Percentiles rank a stretch among this genome's conserved stretches.
Evolutionary conservation across 352 stramenopile species (phyloP).

Genomic region (Phytophthora pinifolia): DNA sequence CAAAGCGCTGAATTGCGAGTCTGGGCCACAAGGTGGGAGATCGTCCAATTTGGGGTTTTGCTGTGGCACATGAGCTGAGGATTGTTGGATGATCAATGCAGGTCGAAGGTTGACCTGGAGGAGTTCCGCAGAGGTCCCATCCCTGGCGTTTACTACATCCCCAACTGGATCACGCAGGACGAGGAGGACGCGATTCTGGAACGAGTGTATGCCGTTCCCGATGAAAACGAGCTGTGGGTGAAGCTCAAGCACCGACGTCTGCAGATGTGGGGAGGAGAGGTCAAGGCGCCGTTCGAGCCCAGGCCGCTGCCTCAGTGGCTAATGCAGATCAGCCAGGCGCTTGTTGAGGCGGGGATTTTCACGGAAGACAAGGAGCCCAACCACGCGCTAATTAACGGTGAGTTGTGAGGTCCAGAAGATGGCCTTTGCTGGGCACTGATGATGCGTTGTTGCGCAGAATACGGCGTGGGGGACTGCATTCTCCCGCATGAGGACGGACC

Average conservation of each 20-base stretch:
- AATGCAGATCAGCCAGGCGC: slow-evolving; percentile 43
- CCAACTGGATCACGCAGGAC: slow-evolving; percentile 57
- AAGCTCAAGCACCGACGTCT: slow-evolving; percentile 62
- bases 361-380: slow-evolving; percentile 49
- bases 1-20: slow-evolving; percentile 19
- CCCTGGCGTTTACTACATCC: slow-evolving; percentile 55
- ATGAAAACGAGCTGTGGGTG: slow-evolving; percentile 47
- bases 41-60: neutral
- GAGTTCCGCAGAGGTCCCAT: slow-evolving; percentile 40
- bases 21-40: slow-evolving; percentile 33
- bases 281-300: slow-evolving; percentile 49
- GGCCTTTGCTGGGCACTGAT: neutral
- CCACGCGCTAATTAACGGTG: slow-evolving; percentile 76
- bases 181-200: slow-evolving; percentile 62
- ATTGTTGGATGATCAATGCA: too few species aligned
- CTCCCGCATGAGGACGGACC: slow-evolving; percentile 72
- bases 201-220: slow-evolving; percentile 49
- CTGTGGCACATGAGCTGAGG: too few species aligned
- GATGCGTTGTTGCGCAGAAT: slow-evolving; percentile 35
- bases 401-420: neutral
- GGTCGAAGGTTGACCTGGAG: slow-evolving; percentile 32
- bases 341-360: slow-evolving; percentile 59
- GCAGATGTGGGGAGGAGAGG: slow-evolving; percentile 72
- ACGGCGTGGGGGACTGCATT: slow-evolving; percentile 63
- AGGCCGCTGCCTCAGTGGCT: slow-evolving; percentile 56